Percentiles rank a stretch among this genome's conserved stretches.
These are phyloP conservation scores for Pilatotrama ljubarskyi DNA, from an alignment of 768 basidiomycete species.

Conservation along the genomic window DNA sequence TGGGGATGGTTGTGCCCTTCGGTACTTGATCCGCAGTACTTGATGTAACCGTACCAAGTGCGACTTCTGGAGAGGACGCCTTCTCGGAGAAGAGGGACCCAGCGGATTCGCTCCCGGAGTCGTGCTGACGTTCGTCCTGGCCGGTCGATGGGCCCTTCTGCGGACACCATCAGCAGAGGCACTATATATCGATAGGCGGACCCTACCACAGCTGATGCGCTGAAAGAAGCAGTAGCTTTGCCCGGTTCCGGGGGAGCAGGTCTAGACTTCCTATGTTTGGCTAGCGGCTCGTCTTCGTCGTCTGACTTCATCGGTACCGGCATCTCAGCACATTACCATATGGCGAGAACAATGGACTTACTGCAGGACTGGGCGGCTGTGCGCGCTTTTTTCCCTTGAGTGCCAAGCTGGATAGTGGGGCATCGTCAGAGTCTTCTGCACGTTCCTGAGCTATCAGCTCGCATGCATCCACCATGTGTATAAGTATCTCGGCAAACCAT, in stretches of 20 bases:
- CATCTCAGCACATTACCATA: neutral
- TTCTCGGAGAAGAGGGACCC: conserved; percentile 20
- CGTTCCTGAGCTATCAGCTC: neutral
- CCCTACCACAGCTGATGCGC: neutral
- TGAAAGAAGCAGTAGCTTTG: neutral
- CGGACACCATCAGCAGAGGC: neutral
- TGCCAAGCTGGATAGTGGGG: neutral
- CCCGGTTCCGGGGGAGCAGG: neutral
- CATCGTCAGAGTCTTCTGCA: neutral
- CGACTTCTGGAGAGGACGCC: conserved; percentile 20
- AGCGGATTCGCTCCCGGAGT: conserved; percentile 7
- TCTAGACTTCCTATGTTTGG: conserved; percentile 2
- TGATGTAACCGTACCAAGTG: neutral
- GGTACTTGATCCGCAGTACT: neutral
- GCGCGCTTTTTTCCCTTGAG: conserved; percentile 9
- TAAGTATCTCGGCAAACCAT: neutral
- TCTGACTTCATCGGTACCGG: neutral
- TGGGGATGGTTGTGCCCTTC: neutral
- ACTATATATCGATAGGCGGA: neutral
- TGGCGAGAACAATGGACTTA: neutral
- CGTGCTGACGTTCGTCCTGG: neutral
- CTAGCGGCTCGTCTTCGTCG: conserved; percentile 6
- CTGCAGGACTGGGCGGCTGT: neutral
- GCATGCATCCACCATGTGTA: neutral
- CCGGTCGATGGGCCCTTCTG: neutral